A percentile compares a stretch with the other conserved stretches of the same genome.
These are phyloP conservation scores for Backusella circina DNA, from an alignment of 192 early-diverging fungal genomes.

Conservation along the genomic window DNA sequence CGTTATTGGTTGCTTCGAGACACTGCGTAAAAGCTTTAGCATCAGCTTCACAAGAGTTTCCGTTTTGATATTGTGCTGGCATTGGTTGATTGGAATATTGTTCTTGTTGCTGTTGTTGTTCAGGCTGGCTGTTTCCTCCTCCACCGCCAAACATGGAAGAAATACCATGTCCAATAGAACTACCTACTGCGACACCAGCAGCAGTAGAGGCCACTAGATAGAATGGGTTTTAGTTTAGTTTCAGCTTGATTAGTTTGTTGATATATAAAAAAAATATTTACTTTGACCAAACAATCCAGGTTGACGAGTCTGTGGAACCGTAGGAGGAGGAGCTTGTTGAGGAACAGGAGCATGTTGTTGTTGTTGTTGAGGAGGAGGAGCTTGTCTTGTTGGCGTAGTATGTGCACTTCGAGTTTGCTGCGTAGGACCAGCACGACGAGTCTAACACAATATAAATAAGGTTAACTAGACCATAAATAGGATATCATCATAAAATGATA, in stretches of 20 bases:
- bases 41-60: slow-evolving; percentile 59
- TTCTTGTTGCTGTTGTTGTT: slow-evolving; percentile 34
- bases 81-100: slow-evolving; percentile 31
- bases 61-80: slow-evolving; percentile 25
- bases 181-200: slow-evolving; percentile 89
- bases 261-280: slow-evolving; percentile 2
- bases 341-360: slow-evolving; percentile 21
- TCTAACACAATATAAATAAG: neutral
- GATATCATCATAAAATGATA: neutral
- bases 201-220: slow-evolving; percentile 78
- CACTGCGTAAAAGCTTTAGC: slow-evolving; percentile 84
- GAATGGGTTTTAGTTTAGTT: neutral
- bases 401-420: slow-evolving; percentile 47
- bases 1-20: slow-evolving; percentile 76
- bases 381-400: slow-evolving; percentile 54
- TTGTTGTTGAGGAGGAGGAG: slow-evolving; percentile 41
- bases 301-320: slow-evolving; percentile 54
- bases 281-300: slow-evolving; percentile 77
- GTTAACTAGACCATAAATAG: neutral
- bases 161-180: slow-evolving; percentile 59
- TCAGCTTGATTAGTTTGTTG: neutral
- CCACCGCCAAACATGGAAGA: slow-evolving; percentile 29
- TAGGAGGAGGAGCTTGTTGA: slow-evolving; percentile 39
- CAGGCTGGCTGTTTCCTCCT: slow-evolving; percentile 31
- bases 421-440: slow-evolving; percentile 40